These are phyloP conservation scores for Tetrahymena elliotti DNA, from an alignment of 73 alveolate species.

Conservation along the genomic window DNA sequence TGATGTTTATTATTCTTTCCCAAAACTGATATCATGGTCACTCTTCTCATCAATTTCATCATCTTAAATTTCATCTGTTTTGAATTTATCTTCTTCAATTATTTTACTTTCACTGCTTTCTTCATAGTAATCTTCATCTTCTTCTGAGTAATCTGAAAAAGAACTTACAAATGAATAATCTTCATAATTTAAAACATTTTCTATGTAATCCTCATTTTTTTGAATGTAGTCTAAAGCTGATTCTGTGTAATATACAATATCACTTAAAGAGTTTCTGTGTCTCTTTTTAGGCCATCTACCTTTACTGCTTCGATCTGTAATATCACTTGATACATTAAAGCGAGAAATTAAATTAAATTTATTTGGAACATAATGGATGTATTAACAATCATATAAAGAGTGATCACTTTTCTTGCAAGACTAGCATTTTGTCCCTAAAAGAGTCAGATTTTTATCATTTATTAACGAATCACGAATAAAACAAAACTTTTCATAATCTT, in stretches of 20 bases:
- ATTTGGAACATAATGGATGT: background rate
- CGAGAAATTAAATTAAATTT: background rate
- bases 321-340: background rate
- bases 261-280: background rate
- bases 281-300: background rate
- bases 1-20: too few relatives aligned
- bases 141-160: background rate
- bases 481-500: conserved; percentile 27
- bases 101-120: background rate
- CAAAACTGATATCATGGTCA: background rate
- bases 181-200: background rate
- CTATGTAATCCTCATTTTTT: background rate
- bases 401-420: background rate
- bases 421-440: background rate
- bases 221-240: background rate
- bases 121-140: background rate
- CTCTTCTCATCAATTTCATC: background rate
- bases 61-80: background rate
- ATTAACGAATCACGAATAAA: background rate
- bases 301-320: background rate
- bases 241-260: background rate
- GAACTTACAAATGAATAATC: background rate
- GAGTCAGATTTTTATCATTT: background rate
- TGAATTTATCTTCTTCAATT: background rate
- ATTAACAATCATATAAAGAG: background rate